Percentiles rank a stretch among this genome's conserved stretches.
phyloP scores from a whole-genome alignment of 73 alveolate genomes.

The Diophrys appendiculata region DNA sequence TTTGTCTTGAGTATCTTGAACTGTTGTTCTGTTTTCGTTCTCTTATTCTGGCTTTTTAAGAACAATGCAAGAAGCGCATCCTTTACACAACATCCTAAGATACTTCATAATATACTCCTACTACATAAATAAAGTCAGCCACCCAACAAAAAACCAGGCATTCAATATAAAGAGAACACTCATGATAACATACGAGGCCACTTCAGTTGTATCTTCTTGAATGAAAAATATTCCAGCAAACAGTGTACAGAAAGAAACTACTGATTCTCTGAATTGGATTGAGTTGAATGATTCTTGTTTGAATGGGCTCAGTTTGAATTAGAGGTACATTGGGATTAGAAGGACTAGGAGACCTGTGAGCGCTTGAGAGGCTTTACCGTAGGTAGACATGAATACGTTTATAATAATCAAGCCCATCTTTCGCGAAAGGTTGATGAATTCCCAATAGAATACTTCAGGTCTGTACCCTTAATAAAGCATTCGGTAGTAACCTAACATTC shows the following conservation, averaged over 20 bases:
- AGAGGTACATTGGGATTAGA: neutral
- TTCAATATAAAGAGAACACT: neutral
- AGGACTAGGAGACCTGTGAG: slow-evolving; percentile 1
- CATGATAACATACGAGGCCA: neutral
- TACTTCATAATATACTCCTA: neutral
- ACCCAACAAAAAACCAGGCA: slow-evolving; percentile 1
- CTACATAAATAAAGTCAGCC: neutral
- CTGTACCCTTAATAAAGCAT: slow-evolving; percentile 10
- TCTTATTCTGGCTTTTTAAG: too few species aligned
- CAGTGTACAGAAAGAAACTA: neutral
- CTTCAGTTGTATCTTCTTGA: neutral
- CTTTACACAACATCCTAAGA: neutral
- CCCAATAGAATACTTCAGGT: slow-evolving; percentile 33
- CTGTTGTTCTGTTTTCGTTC: too few species aligned
- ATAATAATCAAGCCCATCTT: neutral
- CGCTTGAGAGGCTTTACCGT: neutral
- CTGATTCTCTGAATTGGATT: neutral
- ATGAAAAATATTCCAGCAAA: slow-evolving; percentile 12
- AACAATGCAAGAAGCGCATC: too few species aligned
- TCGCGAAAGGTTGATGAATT: slow-evolving; percentile 19
- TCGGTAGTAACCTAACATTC: neutral
- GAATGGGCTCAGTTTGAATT: slow-evolving; percentile 11
- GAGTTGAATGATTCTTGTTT: neutral
- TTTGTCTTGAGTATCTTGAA: too few species aligned
- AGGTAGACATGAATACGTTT: neutral